Base-by-base conservation (phyloP, 2,329 filamentous ascomycete species). In the Penicillium griseofulvum region DNA sequence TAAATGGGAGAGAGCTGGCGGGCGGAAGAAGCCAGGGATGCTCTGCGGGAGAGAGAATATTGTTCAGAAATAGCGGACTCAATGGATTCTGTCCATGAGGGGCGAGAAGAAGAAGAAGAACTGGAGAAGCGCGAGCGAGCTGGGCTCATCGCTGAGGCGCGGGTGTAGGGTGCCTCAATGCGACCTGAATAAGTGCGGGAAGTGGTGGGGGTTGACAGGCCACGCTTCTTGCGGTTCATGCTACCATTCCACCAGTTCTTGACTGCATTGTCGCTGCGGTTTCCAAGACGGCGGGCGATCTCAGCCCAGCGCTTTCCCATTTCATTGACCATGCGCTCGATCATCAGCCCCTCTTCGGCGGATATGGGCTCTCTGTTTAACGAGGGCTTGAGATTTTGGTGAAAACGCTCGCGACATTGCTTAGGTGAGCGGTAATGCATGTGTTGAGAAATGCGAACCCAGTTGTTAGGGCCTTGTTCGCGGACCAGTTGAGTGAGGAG, bases 171-270 rank as follows among this genome's bases (percentile, higher is more conserved):
- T 16, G 73, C 63, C 55, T 75, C 73, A 44, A 76, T 65, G 28
- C 73, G 70, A 59, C 74, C 71, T 55, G 66, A 64, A 58, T 60
- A 68, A 48, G 72, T 68, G 64, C 74, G 65, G 50, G 71, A 64
- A 53, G 59, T 76, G 42, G 57, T 66, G 39, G 68, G 60, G 19
- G 63, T 65, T 11, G 67, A 64, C 34, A 76, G 70, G 49, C 79
- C 72, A 62, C 86, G 78, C 68, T 80, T 82, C 67, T 88, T 82
- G 67, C 91, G 85, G 77, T 96, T 96, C 82, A 92, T 89, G 71
- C 88, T 90, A 47, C 92, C 91, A 71, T 96, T 96, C 90, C 90
- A 96, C 91, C 91, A 97, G 74, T 97, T 97, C 83, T 97, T 97
- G 60, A 97, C 90, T 28, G 90, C 89, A 68, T 97, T 97, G 78